Conservation (phyloP, 2,329 filamentous ascomycete species). For the Alternaria angustiovoidea region DNA sequence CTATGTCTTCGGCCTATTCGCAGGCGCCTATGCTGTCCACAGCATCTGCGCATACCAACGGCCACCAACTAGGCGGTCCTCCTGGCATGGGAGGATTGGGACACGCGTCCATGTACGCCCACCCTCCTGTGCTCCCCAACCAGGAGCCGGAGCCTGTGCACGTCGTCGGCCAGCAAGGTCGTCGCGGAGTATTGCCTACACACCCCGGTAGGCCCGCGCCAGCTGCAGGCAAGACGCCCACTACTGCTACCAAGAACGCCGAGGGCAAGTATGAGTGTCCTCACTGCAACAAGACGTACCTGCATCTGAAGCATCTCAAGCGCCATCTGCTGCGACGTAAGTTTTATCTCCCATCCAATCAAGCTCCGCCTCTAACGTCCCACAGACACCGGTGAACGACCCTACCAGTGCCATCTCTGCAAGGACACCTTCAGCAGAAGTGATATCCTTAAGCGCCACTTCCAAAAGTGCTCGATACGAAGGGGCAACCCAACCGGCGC, state of each 20-base stretch:
- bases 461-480: constrained; percentile 97
- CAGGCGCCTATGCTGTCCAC: constrained; percentile 47
- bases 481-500: constrained; percentile 95
- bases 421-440: constrained; percentile 97
- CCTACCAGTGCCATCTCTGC: constrained; percentile 97
- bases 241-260: constrained; percentile 92
- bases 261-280: constrained; percentile 98
- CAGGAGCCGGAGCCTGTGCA: constrained; percentile 74
- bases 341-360: constrained; percentile 53
- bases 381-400: constrained; percentile 93
- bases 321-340: constrained; percentile 94
- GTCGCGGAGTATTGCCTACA: constrained; percentile 89
- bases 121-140: constrained; percentile 49
- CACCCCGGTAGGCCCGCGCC: constrained; percentile 85
- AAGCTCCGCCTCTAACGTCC: constrained; percentile 44
- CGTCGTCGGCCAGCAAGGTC: constrained; percentile 92
- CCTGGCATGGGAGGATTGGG: constrained; percentile 50
- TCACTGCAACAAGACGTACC: constrained; percentile 97
- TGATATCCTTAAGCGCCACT: constrained; percentile 98
- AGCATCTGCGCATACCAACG: constrained; percentile 44
- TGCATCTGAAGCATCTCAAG: constrained; percentile 97
- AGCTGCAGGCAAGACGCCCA: constrained; percentile 79
- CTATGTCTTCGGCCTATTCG: constrained; percentile 46
- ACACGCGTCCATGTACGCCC: constrained; percentile 50
- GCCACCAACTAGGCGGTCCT: constrained; percentile 47